Conservation (phyloP, 2,329 filamentous ascomycete genomes). For the Alternaria sp. region DNA sequence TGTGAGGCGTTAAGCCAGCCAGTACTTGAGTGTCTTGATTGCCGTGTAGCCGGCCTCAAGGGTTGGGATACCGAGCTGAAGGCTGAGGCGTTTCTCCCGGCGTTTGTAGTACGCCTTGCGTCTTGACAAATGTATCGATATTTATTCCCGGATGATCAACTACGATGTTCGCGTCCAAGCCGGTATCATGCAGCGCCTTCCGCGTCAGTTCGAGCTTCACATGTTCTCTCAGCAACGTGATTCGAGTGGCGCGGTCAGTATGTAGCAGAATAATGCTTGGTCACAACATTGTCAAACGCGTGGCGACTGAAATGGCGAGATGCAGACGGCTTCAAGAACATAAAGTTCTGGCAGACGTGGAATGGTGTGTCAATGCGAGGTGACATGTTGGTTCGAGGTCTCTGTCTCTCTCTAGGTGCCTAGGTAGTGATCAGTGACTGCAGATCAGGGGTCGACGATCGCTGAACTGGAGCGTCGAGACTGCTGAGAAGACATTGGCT, state of each 20-base stretch:
- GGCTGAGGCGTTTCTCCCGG: background rate
- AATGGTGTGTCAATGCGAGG: background rate
- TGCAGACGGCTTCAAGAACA: background rate
- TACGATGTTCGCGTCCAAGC: rapidly evolving
- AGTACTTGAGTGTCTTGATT: background rate
- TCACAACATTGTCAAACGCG: too few relatives aligned
- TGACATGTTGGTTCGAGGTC: background rate
- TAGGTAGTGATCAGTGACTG: background rate
- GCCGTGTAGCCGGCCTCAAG: background rate
- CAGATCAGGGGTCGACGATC: background rate
- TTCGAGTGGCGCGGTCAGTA: background rate
- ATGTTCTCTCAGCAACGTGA: background rate
- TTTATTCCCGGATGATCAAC: background rate
- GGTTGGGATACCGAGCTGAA: background rate
- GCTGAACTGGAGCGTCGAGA: background rate
- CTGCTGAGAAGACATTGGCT: background rate
- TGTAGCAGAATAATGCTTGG: background rate
- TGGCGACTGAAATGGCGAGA: background rate
- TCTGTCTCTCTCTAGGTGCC: too few relatives aligned
- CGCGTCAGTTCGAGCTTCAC: background rate
- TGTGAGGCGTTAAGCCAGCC: background rate
- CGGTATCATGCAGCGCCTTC: background rate
- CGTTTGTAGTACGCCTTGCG: background rate
- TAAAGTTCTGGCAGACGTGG: background rate
- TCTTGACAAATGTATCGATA: background rate